A percentile compares a stretch with the other conserved stretches of the same genome.
phyloP scores from a whole-genome alignment of 2,329 filamentous ascomycete genomes.

The Sporothrix mexicana region DNA sequence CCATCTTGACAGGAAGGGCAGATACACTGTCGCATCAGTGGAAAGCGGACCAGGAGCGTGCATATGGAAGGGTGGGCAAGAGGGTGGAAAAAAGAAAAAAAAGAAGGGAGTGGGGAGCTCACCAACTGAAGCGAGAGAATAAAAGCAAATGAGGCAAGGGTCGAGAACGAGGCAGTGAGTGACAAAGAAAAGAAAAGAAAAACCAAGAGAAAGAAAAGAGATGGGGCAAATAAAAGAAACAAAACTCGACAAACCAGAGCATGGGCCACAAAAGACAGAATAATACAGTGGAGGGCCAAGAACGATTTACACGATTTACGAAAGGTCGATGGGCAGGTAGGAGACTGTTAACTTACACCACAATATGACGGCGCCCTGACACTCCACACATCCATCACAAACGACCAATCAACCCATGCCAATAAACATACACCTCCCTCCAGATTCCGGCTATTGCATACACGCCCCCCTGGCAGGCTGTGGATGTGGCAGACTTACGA shows the following conservation, averaged over 20 bases:
- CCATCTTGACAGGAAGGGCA: conserved; percentile 17
- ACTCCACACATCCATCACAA: conserved; percentile 18
- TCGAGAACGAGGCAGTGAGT: background rate
- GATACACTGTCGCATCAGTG: conserved; percentile 19
- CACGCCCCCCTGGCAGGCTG: conserved; percentile 22
- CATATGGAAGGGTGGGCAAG: background rate
- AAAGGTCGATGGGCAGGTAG: background rate
- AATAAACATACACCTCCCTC: conserved; percentile 23
- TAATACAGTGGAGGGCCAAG: background rate
- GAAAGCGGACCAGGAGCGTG: conserved; percentile 1
- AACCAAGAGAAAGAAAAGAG: conserved; percentile 14
- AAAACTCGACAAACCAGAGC: background rate
- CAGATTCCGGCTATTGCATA: background rate
- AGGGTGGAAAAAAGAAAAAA: background rate
- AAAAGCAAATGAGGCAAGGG: conserved; percentile 22
- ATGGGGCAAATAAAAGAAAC: background rate
- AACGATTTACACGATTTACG: background rate
- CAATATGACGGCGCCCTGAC: conserved; percentile 17
- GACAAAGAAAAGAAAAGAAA: background rate
- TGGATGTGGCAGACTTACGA: background rate
- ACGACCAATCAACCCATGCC: background rate
- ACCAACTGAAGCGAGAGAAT: conserved; percentile 13
- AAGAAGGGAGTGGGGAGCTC: conserved; percentile 8
- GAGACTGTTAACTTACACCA: conserved; percentile 24
- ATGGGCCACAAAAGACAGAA: background rate